Evolutionary conservation across 352 stramenopile genomes (phyloP).

Genomic region (Halophytophthora polymorphica): DNA sequence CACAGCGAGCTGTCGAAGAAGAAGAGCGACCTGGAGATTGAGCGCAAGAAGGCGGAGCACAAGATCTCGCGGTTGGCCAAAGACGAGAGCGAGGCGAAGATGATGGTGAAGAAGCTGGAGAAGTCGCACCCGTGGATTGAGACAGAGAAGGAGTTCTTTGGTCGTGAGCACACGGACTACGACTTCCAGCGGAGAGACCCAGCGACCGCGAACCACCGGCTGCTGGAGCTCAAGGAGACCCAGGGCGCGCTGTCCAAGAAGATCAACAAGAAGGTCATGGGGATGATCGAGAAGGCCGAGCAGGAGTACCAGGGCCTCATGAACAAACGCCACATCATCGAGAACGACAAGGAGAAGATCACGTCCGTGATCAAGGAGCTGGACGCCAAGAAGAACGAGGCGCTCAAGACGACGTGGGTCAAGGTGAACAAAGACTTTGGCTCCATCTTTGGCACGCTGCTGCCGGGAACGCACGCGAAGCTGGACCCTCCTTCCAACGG

Average conservation of each 20-base stretch:
- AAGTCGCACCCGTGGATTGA: constrained; percentile 97
- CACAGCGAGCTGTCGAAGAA: constrained; percentile 82
- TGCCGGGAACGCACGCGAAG: constrained; percentile 97
- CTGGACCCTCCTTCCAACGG: constrained; percentile 95
- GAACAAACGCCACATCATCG: constrained; percentile 97
- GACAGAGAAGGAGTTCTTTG: constrained; percentile 96
- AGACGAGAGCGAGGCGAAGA: constrained; percentile 89
- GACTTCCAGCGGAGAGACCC: constrained; percentile 94
- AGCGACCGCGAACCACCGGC: constrained; percentile 73
- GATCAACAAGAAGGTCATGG: constrained; percentile 99
- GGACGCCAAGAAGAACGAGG: constrained; percentile 98
- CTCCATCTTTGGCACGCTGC: constrained; percentile 98
- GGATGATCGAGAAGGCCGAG: constrained; percentile 99
- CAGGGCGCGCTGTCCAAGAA: constrained; percentile 95
- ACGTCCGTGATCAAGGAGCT: constrained; percentile 98
- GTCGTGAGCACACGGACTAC: constrained; percentile 95
- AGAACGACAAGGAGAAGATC: constrained; percentile 99
- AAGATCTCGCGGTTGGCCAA: constrained; percentile 92
- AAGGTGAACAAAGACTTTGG: constrained; percentile 99
- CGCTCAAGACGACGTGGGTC: constrained; percentile 95
- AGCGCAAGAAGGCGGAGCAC: constrained; percentile 94
- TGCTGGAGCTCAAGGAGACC: constrained; percentile 91
- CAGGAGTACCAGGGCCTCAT: constrained; percentile 98
- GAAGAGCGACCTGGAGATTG: constrained; percentile 88
- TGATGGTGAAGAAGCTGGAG: constrained; percentile 90